phyloP scores from a whole-genome alignment of 768 basidiomycete species.

The Hygrophoropsis aurantiaca region DNA sequence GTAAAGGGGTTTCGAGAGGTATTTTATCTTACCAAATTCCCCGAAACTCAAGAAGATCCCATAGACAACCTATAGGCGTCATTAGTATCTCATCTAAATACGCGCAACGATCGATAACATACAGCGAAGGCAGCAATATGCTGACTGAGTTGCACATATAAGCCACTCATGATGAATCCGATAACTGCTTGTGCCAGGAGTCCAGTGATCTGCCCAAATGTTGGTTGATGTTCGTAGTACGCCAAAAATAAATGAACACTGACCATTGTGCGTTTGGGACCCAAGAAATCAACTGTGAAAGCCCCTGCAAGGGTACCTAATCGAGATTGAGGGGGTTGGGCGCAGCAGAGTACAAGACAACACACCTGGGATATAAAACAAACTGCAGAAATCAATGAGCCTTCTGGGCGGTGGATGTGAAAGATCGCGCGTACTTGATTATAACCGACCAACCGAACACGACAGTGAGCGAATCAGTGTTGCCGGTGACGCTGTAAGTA shows the following conservation, averaged over 20 bases:
- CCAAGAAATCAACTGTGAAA: conserved; percentile 71
- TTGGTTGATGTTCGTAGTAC: neutral
- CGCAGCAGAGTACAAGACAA: neutral
- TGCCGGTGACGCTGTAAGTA: conserved; percentile 55
- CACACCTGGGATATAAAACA: conserved; percentile 66
- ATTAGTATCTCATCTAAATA: neutral
- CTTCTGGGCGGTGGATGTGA: no score
- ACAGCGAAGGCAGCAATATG: conserved; percentile 78
- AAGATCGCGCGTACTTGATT: conserved; percentile 58
- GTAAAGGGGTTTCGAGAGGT: no score
- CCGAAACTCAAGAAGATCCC: conserved; percentile 91
- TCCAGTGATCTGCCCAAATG: conserved; percentile 54
- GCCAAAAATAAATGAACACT: conserved; percentile 1
- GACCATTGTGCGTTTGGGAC: conserved; percentile 77
- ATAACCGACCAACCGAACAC: conserved; percentile 85
- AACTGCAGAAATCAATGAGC: conserved; percentile 27
- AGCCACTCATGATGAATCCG: conserved; percentile 90
- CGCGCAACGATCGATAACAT: conserved; percentile 16
- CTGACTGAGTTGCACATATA: conserved; percentile 59
- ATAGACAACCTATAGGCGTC: conserved; percentile 62
- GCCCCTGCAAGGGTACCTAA: conserved; percentile 67
- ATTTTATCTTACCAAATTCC: conserved; percentile 59
- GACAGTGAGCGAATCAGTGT: conserved; percentile 47
- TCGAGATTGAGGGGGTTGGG: conserved; percentile 6
- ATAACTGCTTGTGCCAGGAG: conserved; percentile 66